phyloP scores from a whole-genome alignment of 1,284 basidiomycete species.

The Vanrija sp. region DNA sequence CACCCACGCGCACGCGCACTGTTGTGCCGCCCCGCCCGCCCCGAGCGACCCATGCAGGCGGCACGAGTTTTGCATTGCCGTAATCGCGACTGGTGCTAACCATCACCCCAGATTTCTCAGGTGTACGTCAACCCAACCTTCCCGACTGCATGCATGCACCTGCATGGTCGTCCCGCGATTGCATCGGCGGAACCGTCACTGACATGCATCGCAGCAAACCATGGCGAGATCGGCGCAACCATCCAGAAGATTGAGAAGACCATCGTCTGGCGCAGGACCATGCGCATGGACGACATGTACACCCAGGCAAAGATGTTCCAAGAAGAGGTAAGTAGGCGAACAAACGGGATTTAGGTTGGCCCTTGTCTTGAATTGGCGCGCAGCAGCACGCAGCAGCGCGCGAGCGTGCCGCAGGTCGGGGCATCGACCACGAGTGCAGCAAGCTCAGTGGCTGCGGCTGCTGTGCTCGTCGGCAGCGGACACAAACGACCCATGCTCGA shows the following conservation, averaged over 20 bases:
- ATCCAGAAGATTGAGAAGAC: slow-evolving; percentile 59
- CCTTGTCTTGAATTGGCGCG: background rate
- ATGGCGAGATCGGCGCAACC: slow-evolving; percentile 23
- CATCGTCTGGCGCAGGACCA: slow-evolving; percentile 35
- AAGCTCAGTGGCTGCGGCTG: background rate
- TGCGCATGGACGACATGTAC: slow-evolving; percentile 36
- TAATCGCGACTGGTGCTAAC: background rate
- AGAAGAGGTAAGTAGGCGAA: slow-evolving; percentile 26
- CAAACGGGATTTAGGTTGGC: background rate
- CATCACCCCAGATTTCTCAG: background rate
- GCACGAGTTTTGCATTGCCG: no score
- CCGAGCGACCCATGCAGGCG: no score
- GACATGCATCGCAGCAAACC: slow-evolving; percentile 18
- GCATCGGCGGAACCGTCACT: no score
- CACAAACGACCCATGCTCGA: no score
- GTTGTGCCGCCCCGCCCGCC: no score
- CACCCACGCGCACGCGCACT: no score
- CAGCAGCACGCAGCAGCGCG: no score
- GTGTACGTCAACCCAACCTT: background rate
- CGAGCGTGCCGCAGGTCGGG: background rate
- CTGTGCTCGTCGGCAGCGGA: no score
- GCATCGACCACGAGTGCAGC: background rate
- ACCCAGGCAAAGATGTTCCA: slow-evolving; percentile 26
- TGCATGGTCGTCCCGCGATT: no score
- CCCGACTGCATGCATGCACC: no score